Evolutionary conservation across 331 rosid species (phyloP), one percentile per base, ranked within the genome.

Genomic region (Quercus lobata): DNA sequence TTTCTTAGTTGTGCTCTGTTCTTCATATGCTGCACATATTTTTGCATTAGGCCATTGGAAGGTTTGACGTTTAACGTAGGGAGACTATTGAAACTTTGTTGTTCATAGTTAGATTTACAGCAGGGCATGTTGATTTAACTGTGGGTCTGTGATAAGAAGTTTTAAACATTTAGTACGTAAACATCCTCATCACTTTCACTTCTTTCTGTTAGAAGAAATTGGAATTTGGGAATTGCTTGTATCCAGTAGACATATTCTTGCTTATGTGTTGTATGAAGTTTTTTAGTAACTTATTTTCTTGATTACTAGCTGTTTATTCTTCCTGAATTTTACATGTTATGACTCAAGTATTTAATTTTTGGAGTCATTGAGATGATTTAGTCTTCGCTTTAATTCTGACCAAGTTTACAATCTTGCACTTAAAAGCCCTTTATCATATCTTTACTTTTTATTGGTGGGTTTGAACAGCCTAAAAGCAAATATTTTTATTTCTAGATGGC

Each of bases 401-500:
- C 70, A 37, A 41, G 6, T 63, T 63, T 29, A 63, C 12, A 18
- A 29, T 63, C 4, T 63, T 63, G 44, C 18, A 6, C 37, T 27
- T 27, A 15, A 62, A 27, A 62, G 34, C 37, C 19, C 34, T 27
- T 24, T 63, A 10, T 63, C 16, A 15, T 2, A 63, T 16, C 30
- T 25, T 27, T 27, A 16, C 16, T 14, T 63, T 17, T 68, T 34
- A 8, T 32, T 34, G 27, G 24, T 4, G 1, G 16, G 24, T 66
- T 66, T 19, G 46, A 32, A 22, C 18, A 35, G 53, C 29, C 53
- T 68, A 35, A 68, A 34, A 65, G 72, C 9, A 1, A 34, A 8
- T 27, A 22, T 24, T 53, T 32, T 66, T 25, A 22, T 17, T 57
- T 49, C n/a, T 71, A 86, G 89, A 93, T 93, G 95, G 89, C 87